phyloP scores from a whole-genome alignment of 495 filamentous ascomycete genomes.

The Astrothelium subdiscretum region DNA sequence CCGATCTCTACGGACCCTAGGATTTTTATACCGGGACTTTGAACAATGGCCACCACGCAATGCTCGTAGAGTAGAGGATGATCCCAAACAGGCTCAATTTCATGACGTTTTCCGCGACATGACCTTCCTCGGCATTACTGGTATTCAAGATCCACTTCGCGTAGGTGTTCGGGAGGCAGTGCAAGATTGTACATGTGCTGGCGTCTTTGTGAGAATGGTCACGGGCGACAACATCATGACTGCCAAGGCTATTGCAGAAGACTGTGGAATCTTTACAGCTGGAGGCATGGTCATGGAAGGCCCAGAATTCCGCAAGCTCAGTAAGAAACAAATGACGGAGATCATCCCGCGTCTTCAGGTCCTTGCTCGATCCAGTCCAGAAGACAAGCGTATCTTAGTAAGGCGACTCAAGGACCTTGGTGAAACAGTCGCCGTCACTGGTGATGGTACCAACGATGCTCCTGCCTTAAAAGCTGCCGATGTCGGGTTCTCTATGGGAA shows the following conservation, averaged over 20 bases:
- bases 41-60: slow-evolving; percentile 74
- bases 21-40: slow-evolving; percentile 77
- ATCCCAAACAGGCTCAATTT: slow-evolving; percentile 60
- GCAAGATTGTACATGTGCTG: slow-evolving; percentile 59
- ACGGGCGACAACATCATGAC: slow-evolving; percentile 81
- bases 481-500: slow-evolving; percentile 88
- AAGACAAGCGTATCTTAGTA: slow-evolving; percentile 75
- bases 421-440: slow-evolving; percentile 87
- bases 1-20: slow-evolving; percentile 78
- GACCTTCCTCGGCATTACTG: slow-evolving; percentile 51
- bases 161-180: slow-evolving; percentile 66
- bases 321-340: slow-evolving; percentile 50
- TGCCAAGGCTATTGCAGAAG: slow-evolving; percentile 72
- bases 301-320: slow-evolving; percentile 64
- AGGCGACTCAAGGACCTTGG: slow-evolving; percentile 69
- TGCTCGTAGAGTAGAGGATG: slow-evolving; percentile 52
- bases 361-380: slow-evolving; percentile 72
- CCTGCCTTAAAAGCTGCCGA: slow-evolving; percentile 79
- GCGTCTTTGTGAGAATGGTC: slow-evolving; percentile 82
- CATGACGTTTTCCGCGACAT: slow-evolving; percentile 63
- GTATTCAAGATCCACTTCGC: slow-evolving; percentile 57
- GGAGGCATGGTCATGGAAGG: slow-evolving; percentile 78
- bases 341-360: slow-evolving; percentile 69
- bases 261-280: slow-evolving; percentile 69
- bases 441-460: slow-evolving; percentile 87